These are phyloP conservation scores for Botrytis medusae DNA, from an alignment of 2,329 filamentous ascomycete genomes.

Conservation along the genomic window DNA sequence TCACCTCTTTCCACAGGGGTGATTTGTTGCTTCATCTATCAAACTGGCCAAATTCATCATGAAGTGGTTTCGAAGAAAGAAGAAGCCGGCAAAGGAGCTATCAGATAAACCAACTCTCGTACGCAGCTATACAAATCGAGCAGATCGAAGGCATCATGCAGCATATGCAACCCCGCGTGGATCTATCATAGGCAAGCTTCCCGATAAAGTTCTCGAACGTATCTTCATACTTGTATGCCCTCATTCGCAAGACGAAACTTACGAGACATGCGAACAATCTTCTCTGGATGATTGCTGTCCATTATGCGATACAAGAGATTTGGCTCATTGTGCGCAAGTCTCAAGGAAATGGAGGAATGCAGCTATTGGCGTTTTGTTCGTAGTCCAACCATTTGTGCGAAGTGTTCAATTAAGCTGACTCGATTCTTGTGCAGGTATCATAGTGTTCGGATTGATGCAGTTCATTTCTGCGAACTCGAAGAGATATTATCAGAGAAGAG, in stretches of 20 bases:
- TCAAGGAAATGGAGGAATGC: constrained; percentile 68
- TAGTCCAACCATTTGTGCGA: constrained; percentile 29
- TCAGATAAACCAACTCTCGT: constrained; percentile 15
- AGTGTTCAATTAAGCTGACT: constrained; percentile 18
- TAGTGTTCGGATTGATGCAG: constrained; percentile 87
- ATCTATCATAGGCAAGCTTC: constrained; percentile 48
- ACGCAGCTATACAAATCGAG: constrained; percentile 14
- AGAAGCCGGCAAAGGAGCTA: constrained; percentile 8
- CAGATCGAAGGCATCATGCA: constrained; percentile 9
- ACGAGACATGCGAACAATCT: constrained; percentile 80
- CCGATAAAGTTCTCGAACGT: constrained; percentile 66
- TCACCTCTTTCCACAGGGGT: constrained; percentile 17
- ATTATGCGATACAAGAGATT: constrained; percentile 88
- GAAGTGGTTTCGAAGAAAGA: constrained; percentile 22
- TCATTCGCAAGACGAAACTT: constrained; percentile 73
- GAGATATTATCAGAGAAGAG: constrained; percentile 76
- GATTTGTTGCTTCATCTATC: not conserved
- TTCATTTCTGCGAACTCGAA: constrained; percentile 92
- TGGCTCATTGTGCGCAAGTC: constrained; percentile 75
- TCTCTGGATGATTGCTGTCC: constrained; percentile 79
- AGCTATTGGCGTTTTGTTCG: constrained; percentile 61
- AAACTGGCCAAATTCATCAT: constrained; percentile 22
- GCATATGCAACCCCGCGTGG: constrained; percentile 23
- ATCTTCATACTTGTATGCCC: constrained; percentile 85
- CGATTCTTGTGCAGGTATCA: constrained; percentile 62